Conservation (phyloP, 1,139 yeast species). For the Debaryomyces sp. region DNA sequence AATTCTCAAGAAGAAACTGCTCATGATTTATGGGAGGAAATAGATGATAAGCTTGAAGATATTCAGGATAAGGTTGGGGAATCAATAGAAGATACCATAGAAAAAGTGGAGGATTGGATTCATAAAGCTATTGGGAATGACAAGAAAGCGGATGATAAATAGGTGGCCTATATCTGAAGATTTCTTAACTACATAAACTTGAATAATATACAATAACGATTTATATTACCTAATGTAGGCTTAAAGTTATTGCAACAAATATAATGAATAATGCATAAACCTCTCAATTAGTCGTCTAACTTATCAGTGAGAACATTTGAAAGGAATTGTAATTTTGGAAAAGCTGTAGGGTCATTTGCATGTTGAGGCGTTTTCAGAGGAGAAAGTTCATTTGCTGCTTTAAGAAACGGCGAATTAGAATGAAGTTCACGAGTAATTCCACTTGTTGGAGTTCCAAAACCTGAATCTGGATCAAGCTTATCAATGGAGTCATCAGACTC, state of each 20-base stretch:
- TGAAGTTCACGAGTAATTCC: slow-evolving; percentile 11
- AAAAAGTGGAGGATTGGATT: slow-evolving; percentile 15
- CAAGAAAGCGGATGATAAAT: background rate
- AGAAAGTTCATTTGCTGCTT: slow-evolving; percentile 11
- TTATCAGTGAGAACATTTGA: slow-evolving; percentile 16
- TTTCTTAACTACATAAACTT: background rate
- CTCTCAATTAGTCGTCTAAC: slow-evolving; percentile 3
- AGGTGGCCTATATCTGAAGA: background rate
- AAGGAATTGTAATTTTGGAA: slow-evolving; percentile 19
- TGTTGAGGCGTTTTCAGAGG: slow-evolving; percentile 10
- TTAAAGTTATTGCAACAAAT: background rate
- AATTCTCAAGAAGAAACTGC: slow-evolving; percentile 12
- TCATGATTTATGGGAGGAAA: slow-evolving; percentile 28
- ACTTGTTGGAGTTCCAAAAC: slow-evolving; percentile 23
- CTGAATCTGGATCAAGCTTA: slow-evolving; percentile 10
- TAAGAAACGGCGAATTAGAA: slow-evolving; percentile 32
- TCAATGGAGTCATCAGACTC: slow-evolving; percentile 13
- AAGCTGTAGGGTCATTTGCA: slow-evolving; percentile 11
- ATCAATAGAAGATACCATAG: slow-evolving; percentile 19
- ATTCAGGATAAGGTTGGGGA: slow-evolving; percentile 19
- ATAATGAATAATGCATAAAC: background rate
- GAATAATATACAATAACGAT: slow-evolving; percentile 5
- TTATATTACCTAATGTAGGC: background rate
- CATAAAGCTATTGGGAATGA: slow-evolving; percentile 15
- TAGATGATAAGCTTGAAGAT: slow-evolving; percentile 33